Base-by-base conservation (phyloP, 192 early-diverging fungal species). In the Umbelopsis ramanniana region DNA sequence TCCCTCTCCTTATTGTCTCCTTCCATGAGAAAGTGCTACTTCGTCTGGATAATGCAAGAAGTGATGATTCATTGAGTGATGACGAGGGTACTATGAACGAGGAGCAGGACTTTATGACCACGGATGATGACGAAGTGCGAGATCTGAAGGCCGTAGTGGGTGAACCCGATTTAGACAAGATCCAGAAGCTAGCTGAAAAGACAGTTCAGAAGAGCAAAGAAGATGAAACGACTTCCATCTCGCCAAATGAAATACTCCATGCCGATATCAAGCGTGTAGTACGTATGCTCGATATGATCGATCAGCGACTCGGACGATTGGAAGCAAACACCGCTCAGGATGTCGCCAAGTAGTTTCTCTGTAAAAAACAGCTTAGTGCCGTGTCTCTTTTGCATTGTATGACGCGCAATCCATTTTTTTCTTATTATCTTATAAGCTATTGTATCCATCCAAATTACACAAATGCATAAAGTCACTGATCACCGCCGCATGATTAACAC, bases 41-140 rank as follows among this genome's bases (percentile, higher is more conserved):
- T n/a, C 26, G 17, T 37, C 26, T 63, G 17, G 57, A 63, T 6
- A 63, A 63, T 38, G 57, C 57, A 11, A 22, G 57, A 12, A 19
- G 29, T 7, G 57, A 63, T 17, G 57, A 63, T 35, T 63, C 57
- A 0, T 37, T 63, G 26, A 63, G 57, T 63, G 57, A 63, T 14
- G 57, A 63, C 12, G 57, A 63, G 6, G 57, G 57, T 7, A 63
- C 26, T 17, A 63, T 63, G 57, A 63, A 5, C 19, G 57, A 63
- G 26, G 57, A 63, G 17, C 57, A 63, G 26, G 57, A 63, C 12
- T 63, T 63, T 37, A 63, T 17, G 15, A 63, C 57, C 7, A 26
- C 17, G 0, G 33, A 63, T 14, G 57, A 63, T 14, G 57, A 63
- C 8, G 29, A 63, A 37, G 57, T 63, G 26, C 26, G 35, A 37